Evolutionary conservation across 2,329 filamentous ascomycete species (phyloP).

Genomic region (Corinectria fuckeliana): DNA sequence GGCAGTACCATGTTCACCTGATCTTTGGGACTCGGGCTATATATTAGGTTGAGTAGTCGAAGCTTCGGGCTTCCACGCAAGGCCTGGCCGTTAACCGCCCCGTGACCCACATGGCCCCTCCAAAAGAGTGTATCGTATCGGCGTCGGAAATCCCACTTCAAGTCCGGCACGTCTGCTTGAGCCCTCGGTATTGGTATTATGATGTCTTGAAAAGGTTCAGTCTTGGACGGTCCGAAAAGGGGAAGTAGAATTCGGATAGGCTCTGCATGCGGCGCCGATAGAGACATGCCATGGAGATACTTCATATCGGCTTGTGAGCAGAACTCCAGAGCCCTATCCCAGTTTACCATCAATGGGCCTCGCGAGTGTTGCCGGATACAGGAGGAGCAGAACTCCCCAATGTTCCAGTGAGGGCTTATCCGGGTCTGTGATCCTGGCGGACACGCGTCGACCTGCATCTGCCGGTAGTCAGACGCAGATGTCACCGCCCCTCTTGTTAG

Average conservation of each 20-base stretch:
- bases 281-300: constrained; percentile 75
- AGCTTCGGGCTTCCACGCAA: constrained; percentile 73
- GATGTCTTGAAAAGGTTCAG: constrained; percentile 76
- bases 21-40: constrained; percentile 59
- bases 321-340: constrained; percentile 68
- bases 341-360: constrained; percentile 71
- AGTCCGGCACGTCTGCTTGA: constrained; percentile 49
- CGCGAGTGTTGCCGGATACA: constrained; percentile 71
- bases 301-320: constrained; percentile 81
- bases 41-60: constrained; percentile 73
- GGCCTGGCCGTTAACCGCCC: constrained; percentile 54
- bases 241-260: constrained; percentile 71
- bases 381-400: constrained; percentile 66
- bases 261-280: constrained; percentile 67
- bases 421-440: constrained; percentile 66
- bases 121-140: constrained; percentile 75
- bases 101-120: constrained; percentile 72
- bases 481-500: constrained; percentile 3
- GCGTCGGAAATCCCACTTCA: constrained; percentile 57
- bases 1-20: constrained; percentile 64
- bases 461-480: constrained; percentile 45
- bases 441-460: constrained; percentile 61
- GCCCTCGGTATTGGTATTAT: constrained; percentile 68
- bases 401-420: constrained; percentile 66
- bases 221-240: constrained; percentile 78